Evolutionary conservation across 192 early-diverging fungal genomes (phyloP), one percentile per base, ranked within the genome.

Genomic region (Chytriomyces hyalinus): DNA sequence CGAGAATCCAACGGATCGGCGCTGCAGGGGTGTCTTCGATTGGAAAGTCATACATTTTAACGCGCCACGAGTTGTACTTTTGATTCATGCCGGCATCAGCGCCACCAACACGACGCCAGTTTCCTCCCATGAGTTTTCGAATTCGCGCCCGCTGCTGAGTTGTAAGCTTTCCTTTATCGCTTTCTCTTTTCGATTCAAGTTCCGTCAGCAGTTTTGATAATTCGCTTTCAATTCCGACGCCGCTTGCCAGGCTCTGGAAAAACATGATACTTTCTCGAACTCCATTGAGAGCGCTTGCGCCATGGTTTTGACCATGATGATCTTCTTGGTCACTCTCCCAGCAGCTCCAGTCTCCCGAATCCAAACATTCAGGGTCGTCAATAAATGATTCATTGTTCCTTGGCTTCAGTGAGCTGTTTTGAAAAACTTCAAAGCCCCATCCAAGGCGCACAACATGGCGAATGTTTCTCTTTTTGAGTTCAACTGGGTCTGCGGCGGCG

Each of bases 381-480:
- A 15, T 15, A 26, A 46, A 46, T 43, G 24, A 28, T 11, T 15
- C 45, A 11, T 46, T n/a, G 6, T 7, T 15, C 6, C 8, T 15
- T 10, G 2, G 1, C 36, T 8, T 11, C 3, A 7, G 2, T 6
- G 11, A 15, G 62, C 36, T 64, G 28, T 64, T 20, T 17, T 22
- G 22, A 28, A 71, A 60, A 26, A 15, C 69, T 48, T 68, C 67
- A 48, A 86, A 86, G 43, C 84, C 85, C 78, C 81, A 83, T 13
- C 85, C 85, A 22, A 86, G 72, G 59, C 85, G 60, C 36, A 86
- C 45, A 59, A 86, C 70, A 65, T 86, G 80, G n/a, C 73, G 75
- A n/a, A 86, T 86, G 43, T 72, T 60, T 11, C 48, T 17, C 4
- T 15, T 6, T 20, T 26, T n/a, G 20, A 84, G n/a, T 26, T 72